Evolutionary conservation across 129 eudicot genomes (phyloP).

Genomic region (Helianthus tuberosus): DNA sequence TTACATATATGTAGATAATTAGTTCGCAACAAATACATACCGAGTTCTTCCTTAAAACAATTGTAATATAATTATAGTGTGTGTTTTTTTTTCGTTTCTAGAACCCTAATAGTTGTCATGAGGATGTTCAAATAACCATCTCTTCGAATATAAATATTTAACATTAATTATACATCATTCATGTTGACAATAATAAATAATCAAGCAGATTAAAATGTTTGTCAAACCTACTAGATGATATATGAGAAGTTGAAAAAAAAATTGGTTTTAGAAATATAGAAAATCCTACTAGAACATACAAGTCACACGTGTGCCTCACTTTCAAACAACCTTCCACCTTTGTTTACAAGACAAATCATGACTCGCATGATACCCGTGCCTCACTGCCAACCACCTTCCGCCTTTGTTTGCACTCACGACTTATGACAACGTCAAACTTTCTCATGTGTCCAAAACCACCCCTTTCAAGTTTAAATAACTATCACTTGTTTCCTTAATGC

Average conservation of each 20-base stretch:
- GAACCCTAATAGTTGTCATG: too few relatives aligned
- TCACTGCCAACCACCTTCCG: not conserved
- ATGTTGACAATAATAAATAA: not conserved
- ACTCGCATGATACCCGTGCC: conserved; percentile 12
- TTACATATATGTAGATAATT: too few relatives aligned
- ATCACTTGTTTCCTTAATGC: not conserved
- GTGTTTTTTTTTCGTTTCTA: too few relatives aligned
- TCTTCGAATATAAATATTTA: not conserved
- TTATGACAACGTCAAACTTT: conserved; percentile 8
- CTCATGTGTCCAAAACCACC: not conserved
- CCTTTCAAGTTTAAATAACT: not conserved
- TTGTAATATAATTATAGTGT: too few relatives aligned
- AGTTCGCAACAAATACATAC: too few relatives aligned
- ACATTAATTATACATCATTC: not conserved
- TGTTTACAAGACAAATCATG: conserved; percentile 14
- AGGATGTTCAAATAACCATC: too few relatives aligned
- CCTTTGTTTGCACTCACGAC: conserved; percentile 1
- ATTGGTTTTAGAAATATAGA: not conserved
- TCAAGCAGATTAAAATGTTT: not conserved
- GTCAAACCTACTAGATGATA: conserved; percentile 29
- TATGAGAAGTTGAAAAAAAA: too few relatives aligned
- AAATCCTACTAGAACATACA: not conserved
- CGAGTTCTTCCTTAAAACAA: too few relatives aligned
- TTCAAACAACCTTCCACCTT: not conserved
- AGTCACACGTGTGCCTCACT: conserved; percentile 21